Evolutionary conservation across 1,139 yeast genomes (phyloP), one percentile per base, ranked within the genome.

Genomic region (Yamadazyma conglobata): DNA sequence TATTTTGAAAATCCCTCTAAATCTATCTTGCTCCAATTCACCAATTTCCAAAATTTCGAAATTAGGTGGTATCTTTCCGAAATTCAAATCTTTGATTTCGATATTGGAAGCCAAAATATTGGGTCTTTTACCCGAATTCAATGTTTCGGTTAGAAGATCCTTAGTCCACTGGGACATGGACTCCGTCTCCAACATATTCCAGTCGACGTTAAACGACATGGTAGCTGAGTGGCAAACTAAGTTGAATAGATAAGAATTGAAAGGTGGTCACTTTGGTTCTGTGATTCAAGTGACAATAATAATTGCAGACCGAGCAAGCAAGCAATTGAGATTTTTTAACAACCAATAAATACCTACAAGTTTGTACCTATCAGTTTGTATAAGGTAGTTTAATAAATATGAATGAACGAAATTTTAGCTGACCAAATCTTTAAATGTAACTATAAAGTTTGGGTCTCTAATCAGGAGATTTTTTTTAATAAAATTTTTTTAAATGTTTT

Each of bases 11-110:
- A 86, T 86, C 1, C 95, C 95, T 35, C 95, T 65, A 49, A 86
- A 87, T 40, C 87, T 60, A 54, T 86, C 95, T 19, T 67, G 71
- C 9, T 82, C 95, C 28, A 87, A 59, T 52, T 86, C 95, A 2
- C 95, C 95, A 42, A 86, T 82, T 50, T 86, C 95, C 38, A 86
- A 62, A 23, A 87, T 82, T 55, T 86, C 95, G 42, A 86, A 77
- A 34, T 70, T 69, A 0, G 96, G 95, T 1, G 95, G 80, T 32
- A 71, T 70, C 34, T 79, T 73, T 6, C 96, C 96, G 58, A 87
- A 79, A 44, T 80, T 74, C 28, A 87, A 68, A 43, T 85, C 91
- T 38, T 79, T 73, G 35, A 87, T 87, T 29, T 66, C 63, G 39
- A 87, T 85, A 32, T 73, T 73, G 22, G 87, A 85, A 15, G 88